Conservation (phyloP, 345 rosid species). For the Populus euphratica region DNA sequence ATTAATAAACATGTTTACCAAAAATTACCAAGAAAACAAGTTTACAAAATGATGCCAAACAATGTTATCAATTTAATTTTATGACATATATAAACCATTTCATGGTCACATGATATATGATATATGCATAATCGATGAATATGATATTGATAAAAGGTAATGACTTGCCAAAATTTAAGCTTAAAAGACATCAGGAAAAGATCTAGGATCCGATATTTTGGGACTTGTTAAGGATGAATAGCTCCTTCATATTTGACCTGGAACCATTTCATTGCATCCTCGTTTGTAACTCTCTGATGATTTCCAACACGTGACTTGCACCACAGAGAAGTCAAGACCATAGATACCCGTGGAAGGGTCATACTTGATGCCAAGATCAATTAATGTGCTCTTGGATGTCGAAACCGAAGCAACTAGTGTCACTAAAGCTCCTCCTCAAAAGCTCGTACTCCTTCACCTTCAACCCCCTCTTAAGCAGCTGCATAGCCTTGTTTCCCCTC, state of each 20-base stretch:
- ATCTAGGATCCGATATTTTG: conserved; percentile 39
- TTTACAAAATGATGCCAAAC: not conserved
- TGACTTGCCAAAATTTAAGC: conserved; percentile 5
- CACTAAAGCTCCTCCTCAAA: conserved; percentile 87
- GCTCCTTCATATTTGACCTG: conserved; percentile 86
- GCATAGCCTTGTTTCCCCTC: conserved; percentile 96
- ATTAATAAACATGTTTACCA: conserved; percentile 4
- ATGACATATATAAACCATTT: not conserved
- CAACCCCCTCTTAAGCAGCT: conserved; percentile 87
- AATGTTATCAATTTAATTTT: not conserved
- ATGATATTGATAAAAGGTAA: not conserved
- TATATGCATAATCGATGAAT: no score
- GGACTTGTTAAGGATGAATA: conserved; percentile 58
- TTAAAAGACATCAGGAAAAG: not conserved
- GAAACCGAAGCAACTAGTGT: conserved; percentile 90
- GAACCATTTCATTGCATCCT: conserved; percentile 97
- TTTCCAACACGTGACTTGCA: conserved; percentile 81
- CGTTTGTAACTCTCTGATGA: conserved; percentile 82
- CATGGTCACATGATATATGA: not conserved
- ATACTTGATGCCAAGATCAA: conserved; percentile 94
- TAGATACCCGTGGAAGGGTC: not conserved
- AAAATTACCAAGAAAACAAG: conserved; percentile 15
- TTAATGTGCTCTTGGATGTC: conserved; percentile 87
- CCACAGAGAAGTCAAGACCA: conserved; percentile 51
- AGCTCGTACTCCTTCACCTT: conserved; percentile 92